Evolutionary conservation across 2,329 filamentous ascomycete species (phyloP), one percentile per base, ranked within the genome.

Genomic region (Pseudopyrenochaeta lycopersici): DNA sequence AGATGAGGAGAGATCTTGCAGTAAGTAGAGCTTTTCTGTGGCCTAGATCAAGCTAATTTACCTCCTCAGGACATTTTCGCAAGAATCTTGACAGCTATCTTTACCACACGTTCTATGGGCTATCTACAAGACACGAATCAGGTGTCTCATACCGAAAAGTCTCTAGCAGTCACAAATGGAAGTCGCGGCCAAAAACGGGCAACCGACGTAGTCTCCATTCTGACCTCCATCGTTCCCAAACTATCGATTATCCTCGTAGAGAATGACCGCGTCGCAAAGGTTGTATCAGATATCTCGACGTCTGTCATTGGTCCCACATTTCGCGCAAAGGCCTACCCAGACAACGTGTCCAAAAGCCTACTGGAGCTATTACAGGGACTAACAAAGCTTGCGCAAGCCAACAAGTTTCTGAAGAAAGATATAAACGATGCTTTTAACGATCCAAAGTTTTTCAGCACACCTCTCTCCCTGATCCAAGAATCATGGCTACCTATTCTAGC

Each of bases 401-500:
- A 94, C 56, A 97, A 96, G 75, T 82, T 87, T 1, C 97, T 94
- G 92, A 96, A 90, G 77, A 97, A 93, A 74, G 96, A 99, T 66
- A 84, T 98, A 1, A 83, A 86, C 0, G 95, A 98, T 71, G 92
- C 92, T 0, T 97, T 98, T 78, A 95, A 96, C 68, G 93, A 99
- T 71, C 71, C 87, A 7, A 88, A 88, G 54, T 94, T 99, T 78
- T 96, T 99, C 70, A 82, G 84, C n/a, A 88, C 87, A 36, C 80
- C 86, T 7, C 71, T 90, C 3, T 65, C 82, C 6, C 76, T 96
- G 15, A 86, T 94, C 9, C 83, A 86, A 62, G 82, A 82, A 30
- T 87, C 88, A 63, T 98, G 95, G 95, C 82, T 97, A 53, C 88
- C 89, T 0, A 82, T 98, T 12, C 77, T 99, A 18, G 88, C 87